Conservation (phyloP, 1,284 basidiomycete species). For the Puccinia polysora region DNA sequence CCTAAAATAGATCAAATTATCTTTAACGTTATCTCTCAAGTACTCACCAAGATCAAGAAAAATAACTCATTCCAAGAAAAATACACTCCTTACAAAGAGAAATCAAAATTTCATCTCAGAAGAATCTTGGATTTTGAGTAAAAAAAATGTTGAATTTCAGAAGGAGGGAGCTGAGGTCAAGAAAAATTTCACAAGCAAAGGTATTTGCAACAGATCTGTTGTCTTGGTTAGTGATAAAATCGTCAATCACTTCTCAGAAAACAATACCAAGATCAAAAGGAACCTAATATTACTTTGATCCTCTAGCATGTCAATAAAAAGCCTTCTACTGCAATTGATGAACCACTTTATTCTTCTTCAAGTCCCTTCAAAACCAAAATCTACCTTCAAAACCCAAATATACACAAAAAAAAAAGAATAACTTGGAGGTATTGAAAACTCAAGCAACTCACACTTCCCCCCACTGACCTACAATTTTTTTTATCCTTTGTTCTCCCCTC, state of each 20-base stretch:
- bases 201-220: conserved; percentile 52
- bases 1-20: conserved; percentile 92
- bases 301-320: conserved; percentile 55
- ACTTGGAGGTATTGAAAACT: conserved; percentile 82
- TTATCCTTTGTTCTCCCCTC: conserved; percentile 47
- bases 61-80: conserved; percentile 46
- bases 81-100: conserved; percentile 45
- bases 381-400: conserved; percentile 40
- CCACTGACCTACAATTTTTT: conserved; percentile 8
- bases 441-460: conserved; percentile 6
- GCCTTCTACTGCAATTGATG: conserved; percentile 56
- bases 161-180: conserved; percentile 60
- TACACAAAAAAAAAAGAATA: conserved; percentile 48
- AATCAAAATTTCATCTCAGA: conserved; percentile 51
- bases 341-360: conserved; percentile 52
- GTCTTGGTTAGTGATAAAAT: conserved; percentile 49
- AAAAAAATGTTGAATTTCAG: conserved; percentile 58
- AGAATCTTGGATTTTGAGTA: conserved; percentile 57
- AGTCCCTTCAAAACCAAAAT: too few relatives aligned
- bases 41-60: conserved; percentile 64
- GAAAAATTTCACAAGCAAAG: conserved; percentile 54
- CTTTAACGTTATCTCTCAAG: conserved; percentile 69
- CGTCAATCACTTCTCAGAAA: too few relatives aligned
- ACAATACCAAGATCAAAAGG: too few relatives aligned
- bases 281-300: neutral